Base-by-base conservation (phyloP, 2,329 filamentous ascomycete genomes). In the Botrytis sinoallii region DNA sequence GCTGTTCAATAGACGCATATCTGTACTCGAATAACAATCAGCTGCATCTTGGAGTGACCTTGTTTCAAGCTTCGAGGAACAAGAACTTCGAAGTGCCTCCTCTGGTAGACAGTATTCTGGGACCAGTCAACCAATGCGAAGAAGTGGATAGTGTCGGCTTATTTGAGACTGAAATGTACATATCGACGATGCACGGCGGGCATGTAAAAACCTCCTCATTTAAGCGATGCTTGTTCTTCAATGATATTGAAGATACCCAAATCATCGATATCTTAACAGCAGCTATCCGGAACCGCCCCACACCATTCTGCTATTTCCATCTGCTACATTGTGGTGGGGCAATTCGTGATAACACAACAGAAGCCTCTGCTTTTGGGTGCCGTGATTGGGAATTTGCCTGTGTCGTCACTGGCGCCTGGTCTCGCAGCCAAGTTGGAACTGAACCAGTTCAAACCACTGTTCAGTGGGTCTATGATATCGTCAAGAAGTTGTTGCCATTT, bases 341-440 rank as follows among this genome's bases (percentile, higher is more conserved):
- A 0, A 79, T 88, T 60, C n/a, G 76, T 63, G 82, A 89, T 40
- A 76, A 86, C 22, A 48, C 70, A 25, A 77, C 81, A 2, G 80
- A 85, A 75, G 84, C 83, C 40, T 88, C 86, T 73, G 88, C 89
- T 71, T 91, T 91, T 71, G 88, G 89, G 63, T 90, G 86, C 82
- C 86, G 89, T 80, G 84, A 88, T 79, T 91, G 89, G 89, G 84
- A 88, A 46, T 91, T 87, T 82, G 89, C 89, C 64, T 91, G 89
- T 76, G 87, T 91, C 7, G 78, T 92, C 60, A 91, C 89, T 8
- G 89, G 87, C 40, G 85, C 90, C 73, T 91, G 89, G 89, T 83
- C 83, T 3, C 86, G 88, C 25, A 82, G 86, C 16, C 79, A 87
- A 79, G 87, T 89, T 75, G 84, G 79, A 61, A 86, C 83, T 0